Evolutionary conservation across 768 basidiomycete genomes (phyloP), one percentile per base, ranked within the genome.

Genomic region (Obba rivulosa): DNA sequence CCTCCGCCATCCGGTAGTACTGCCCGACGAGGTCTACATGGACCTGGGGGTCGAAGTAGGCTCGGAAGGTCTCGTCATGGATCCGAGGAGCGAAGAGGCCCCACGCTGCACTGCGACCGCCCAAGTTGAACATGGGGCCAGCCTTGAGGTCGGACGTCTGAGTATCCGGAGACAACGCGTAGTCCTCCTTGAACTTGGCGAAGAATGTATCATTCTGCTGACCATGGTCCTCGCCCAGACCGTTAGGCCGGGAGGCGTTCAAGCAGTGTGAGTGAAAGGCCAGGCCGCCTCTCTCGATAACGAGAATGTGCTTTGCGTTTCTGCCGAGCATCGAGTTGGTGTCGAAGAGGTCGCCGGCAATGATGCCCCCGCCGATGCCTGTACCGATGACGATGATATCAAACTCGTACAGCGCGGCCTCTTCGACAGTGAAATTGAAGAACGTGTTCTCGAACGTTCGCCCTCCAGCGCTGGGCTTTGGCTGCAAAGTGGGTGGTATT

Each of bases 121-220:
- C 61, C 16, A 62, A 50, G 31, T 36, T 39, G 48, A 49, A 56
- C 56, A 62, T 51, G 14, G 53, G 46, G 7, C 61, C 61, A 2
- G 53, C 61, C 47, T 60, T 58, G 60, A 56, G 58, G 18, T 53
- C 49, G 20, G 36, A 45, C 8, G 45, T 34, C 13, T 50, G 38
- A n/a, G 17, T 34, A 20, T 44, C 36, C n/a, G n/a, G n/a, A n/a
- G n/a, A n/a, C n/a, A n/a, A n/a, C n/a, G n/a, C n/a, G 45, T 50
- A 52, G 16, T 51, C 35, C 9, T 49, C 38, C 37, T 58, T 58
- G 50, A 61, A 61, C 8, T 28, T 35, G 17, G 49, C 28, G 41
- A 54, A 61, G 55, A 58, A 62, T 10, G 57, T 52, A 41, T 61
- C 58, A 46, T 62, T 61, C 51, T 53, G 50, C 53, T 61, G 57